These are phyloP conservation scores for Lepiota venenata DNA, from an alignment of 768 basidiomycete species.

Conservation along the genomic window DNA sequence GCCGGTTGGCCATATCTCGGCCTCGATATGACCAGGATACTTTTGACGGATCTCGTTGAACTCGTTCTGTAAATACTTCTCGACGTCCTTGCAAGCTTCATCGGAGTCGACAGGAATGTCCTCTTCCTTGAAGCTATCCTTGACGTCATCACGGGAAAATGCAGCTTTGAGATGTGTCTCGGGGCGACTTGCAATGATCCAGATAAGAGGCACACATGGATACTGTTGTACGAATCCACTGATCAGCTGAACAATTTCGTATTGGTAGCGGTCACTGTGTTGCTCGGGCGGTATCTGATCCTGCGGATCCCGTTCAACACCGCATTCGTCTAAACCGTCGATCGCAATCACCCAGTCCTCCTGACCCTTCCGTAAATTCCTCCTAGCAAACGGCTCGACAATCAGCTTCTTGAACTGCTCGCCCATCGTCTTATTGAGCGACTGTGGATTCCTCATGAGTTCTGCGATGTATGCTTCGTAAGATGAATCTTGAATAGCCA, in stretches of 20 bases:
- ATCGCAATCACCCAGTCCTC: conserved; percentile 11
- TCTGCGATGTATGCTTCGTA: no score
- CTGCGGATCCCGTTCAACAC: not conserved
- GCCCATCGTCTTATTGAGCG: conserved; percentile 5
- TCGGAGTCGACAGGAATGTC: conserved; percentile 7
- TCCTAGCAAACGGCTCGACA: conserved; percentile 8
- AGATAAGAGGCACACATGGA: conserved; percentile 15
- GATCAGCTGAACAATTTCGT: conserved; percentile 15
- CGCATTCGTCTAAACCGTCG: conserved; percentile 28
- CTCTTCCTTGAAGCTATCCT: not conserved
- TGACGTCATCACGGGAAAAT: conserved; percentile 3
- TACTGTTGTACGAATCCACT: not conserved
- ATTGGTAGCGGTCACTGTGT: conserved; percentile 7
- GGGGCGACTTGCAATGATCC: conserved; percentile 25
- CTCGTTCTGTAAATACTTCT: no score
- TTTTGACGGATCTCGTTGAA: no score
- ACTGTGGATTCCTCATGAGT: not conserved
- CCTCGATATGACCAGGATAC: not conserved
- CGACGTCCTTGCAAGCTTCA: no score
- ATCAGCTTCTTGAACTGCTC: conserved; percentile 15
- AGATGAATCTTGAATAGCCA: no score
- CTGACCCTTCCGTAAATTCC: no score
- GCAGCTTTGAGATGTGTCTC: conserved; percentile 12
- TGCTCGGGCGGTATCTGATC: no score
- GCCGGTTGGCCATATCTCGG: conserved; percentile 16